Base-by-base conservation (phyloP, 495 filamentous ascomycete species). In the Hypomontagnella submonticulosa region DNA sequence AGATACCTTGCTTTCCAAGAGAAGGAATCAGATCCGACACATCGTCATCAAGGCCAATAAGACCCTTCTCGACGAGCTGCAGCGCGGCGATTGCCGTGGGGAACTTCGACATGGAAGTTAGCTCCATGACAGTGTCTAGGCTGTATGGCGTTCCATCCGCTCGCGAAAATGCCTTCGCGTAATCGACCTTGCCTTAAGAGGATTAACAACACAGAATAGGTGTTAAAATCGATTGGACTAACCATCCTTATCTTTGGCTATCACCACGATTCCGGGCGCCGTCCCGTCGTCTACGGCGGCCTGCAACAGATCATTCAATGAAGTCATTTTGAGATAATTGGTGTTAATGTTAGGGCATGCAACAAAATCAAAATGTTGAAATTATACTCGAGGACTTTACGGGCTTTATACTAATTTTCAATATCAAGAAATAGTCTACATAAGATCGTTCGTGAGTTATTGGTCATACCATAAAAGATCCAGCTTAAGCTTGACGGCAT, bases 71-170 rank as follows among this genome's bases (percentile, higher is more conserved):
- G 38, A 81, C 69, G 33, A 79, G 70, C 36, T 78, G 79, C 20
- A 79, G 53, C 2, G 67, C 51, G 12, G 65, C 59, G 57, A 76
- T 52, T 7, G 72, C 52, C 15, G 77, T 79, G 16, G 72, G 55
- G 44, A 81, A 66, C 23, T 79, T 80, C 11, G 75, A 75, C 63
- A 71, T 67, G 36, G 76, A 78, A 19, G 71, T 67, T 1, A 78
- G 44, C 32, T 61, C 48, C 56, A 76, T 65, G n/a, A 76, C 47
- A 0, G 64, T 68, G 61, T 77, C 58, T 7, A 60, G 19, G 32
- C 10, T 47, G 19, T 69, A 69, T 4, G 50, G 32, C 33, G 66
- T 58, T 7, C 61, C 61, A n/a, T 34, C 46, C 9, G 38, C 33
- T 4, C 30, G 18, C n/a, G 61, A 58, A 20, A 65, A 65, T 4